Evolutionary conservation across 257 asterid species (phyloP).

Genomic region (Gentiana dahurica): DNA sequence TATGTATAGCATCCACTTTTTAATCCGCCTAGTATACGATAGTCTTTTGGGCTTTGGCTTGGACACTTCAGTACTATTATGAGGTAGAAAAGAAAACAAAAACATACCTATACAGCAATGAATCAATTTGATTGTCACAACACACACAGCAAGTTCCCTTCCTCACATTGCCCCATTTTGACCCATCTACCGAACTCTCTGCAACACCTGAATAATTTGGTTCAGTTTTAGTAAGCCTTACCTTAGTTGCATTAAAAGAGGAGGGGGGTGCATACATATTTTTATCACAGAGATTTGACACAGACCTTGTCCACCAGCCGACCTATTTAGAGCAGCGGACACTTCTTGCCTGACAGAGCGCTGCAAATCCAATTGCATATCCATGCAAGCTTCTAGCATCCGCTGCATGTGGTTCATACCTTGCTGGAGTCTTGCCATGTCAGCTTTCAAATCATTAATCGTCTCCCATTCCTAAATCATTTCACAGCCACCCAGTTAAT

Average conservation of each 20-base stretch:
- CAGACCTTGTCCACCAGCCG: constrained; percentile 71
- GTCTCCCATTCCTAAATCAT: constrained; percentile 71
- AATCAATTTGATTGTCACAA: constrained; percentile 86
- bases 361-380: constrained; percentile 96
- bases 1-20: no score
- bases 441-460: constrained; percentile 71
- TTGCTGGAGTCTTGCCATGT: constrained; percentile 78
- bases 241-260: no score
- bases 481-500: constrained; percentile 7
- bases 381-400: constrained; percentile 98
- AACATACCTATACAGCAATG: constrained; percentile 77
- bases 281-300: constrained; percentile 1
- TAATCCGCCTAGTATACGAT: no score
- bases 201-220: constrained; percentile 34
- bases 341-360: constrained; percentile 94
- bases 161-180: constrained; percentile 72
- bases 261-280: no score
- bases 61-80: not conserved
- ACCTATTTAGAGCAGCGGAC: constrained; percentile 85
- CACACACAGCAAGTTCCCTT: constrained; percentile 97
- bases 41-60: no score
- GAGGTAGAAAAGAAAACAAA: no score
- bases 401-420: constrained; percentile 98
- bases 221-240: no score
- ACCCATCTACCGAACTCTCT: constrained; percentile 72